phyloP scores from a whole-genome alignment of 2,329 filamentous ascomycete species.

The Colletotrichum orchidophilum region DNA sequence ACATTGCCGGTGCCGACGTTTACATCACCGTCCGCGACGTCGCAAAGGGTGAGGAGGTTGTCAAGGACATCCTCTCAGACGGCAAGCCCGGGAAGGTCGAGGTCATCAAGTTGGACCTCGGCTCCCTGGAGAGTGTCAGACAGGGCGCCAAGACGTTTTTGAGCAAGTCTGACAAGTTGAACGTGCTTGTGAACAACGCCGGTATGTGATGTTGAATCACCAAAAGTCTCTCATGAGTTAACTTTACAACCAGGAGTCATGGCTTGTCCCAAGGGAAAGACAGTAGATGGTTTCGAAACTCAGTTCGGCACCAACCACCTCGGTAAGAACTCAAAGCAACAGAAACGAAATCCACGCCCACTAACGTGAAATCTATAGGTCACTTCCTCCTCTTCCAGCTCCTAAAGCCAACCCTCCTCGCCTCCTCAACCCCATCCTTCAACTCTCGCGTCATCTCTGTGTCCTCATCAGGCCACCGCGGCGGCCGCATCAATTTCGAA shows the following conservation, averaged over 20 bases:
- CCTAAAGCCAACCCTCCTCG: conserved; percentile 29
- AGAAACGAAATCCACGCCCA: background rate
- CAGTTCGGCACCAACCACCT: conserved; percentile 65
- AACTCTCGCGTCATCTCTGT: conserved; percentile 58
- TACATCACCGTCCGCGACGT: conserved; percentile 29
- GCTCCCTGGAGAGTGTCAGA: conserved; percentile 42
- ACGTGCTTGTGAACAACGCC: conserved; percentile 39
- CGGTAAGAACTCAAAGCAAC: conserved; percentile 20
- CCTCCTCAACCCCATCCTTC: conserved; percentile 19
- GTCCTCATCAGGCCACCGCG: conserved; percentile 53
- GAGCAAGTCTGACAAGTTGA: conserved; percentile 27
- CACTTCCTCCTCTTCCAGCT: conserved; percentile 58
- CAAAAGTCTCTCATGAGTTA: background rate
- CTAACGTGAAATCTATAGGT: conserved; percentile 18
- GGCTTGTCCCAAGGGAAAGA: conserved; percentile 32
- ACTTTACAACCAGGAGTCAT: conserved; percentile 3
- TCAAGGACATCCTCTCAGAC: conserved; percentile 26
- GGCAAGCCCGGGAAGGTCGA: conserved; percentile 39
- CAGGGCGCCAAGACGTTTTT: conserved; percentile 36
- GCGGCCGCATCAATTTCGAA: conserved; percentile 41
- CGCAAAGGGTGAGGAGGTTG: conserved; percentile 23
- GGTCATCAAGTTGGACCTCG: conserved; percentile 45
- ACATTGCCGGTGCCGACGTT: conserved; percentile 28
- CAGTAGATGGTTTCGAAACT: conserved; percentile 39
- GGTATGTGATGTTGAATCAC: conserved; percentile 12